Evolutionary conservation across 2,329 filamentous ascomycete species (phyloP).

Genomic region (Periconia macrospinosa): DNA sequence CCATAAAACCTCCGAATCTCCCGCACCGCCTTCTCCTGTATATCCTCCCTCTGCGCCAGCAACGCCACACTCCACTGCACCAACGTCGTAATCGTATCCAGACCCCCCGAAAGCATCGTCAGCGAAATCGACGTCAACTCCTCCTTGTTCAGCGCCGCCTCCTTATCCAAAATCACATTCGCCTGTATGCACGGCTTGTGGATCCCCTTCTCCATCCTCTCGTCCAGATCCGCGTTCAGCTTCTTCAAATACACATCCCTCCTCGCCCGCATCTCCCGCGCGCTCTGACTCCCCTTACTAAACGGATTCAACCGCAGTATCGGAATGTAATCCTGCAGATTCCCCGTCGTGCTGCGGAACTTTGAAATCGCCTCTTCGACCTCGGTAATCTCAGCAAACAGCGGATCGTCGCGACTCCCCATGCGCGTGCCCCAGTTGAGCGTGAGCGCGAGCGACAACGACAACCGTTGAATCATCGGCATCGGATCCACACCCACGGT

Average conservation of each 20-base stretch:
- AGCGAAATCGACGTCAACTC: constrained; percentile 68
- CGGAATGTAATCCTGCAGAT: constrained; percentile 65
- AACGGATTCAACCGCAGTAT: constrained; percentile 64
- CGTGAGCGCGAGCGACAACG: constrained; percentile 63
- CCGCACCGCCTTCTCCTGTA: constrained; percentile 61
- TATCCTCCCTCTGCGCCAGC: constrained; percentile 61
- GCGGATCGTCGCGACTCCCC: constrained; percentile 58
- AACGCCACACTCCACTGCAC: constrained; percentile 67
- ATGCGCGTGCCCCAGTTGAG: constrained; percentile 69
- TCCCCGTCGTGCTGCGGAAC: constrained; percentile 63
- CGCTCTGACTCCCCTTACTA: constrained; percentile 59
- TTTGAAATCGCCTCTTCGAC: constrained; percentile 64
- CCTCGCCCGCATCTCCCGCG: constrained; percentile 61
- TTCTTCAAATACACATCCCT: constrained; percentile 62
- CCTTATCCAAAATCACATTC: constrained; percentile 66
- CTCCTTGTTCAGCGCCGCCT: constrained; percentile 63
- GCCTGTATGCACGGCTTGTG: constrained; percentile 68
- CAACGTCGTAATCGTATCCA: constrained; percentile 68
- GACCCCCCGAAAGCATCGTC: constrained; percentile 68
- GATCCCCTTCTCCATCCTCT: constrained; percentile 62
- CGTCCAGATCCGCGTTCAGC: constrained; percentile 62
- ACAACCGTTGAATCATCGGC: constrained; percentile 68
- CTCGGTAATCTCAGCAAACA: constrained; percentile 66
- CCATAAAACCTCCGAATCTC: constrained; percentile 61
- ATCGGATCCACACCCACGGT: constrained; percentile 62